These are phyloP conservation scores for Amylostereum areolatum DNA, from an alignment of 1,284 basidiomycete genomes.

Conservation along the genomic window DNA sequence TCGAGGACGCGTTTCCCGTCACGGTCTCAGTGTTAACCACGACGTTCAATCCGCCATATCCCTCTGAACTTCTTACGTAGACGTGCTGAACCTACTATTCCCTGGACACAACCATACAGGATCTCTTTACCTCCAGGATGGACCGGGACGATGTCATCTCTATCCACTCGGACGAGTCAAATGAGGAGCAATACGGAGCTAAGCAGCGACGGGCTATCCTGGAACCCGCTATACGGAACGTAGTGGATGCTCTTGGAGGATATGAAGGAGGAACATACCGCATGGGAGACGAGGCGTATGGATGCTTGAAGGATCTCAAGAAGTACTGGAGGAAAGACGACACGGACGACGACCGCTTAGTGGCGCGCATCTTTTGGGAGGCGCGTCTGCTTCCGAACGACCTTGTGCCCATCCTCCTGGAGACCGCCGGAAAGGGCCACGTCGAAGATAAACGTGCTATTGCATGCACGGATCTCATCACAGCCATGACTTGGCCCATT, in stretches of 20 bases:
- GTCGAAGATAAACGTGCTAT: conserved; percentile 83
- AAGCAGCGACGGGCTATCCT: conserved; percentile 46
- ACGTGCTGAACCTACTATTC: too few relatives aligned
- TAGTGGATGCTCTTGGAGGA: conserved; percentile 73
- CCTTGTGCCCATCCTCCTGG: conserved; percentile 78
- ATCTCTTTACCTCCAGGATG: conserved; percentile 12
- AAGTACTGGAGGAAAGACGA: conserved; percentile 94
- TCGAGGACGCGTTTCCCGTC: too few relatives aligned
- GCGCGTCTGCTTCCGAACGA: conserved; percentile 80
- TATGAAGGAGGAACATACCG: conserved; percentile 66
- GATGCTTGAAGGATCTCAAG: conserved; percentile 90
- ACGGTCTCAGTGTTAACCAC: too few relatives aligned
- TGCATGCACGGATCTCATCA: conserved; percentile 82
- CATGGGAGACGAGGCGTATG: conserved; percentile 78
- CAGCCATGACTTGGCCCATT: conserved; percentile 96
- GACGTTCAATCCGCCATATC: too few relatives aligned
- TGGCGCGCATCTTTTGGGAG: conserved; percentile 86
- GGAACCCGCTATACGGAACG: conserved; percentile 59
- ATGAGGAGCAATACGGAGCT: conserved; percentile 22
- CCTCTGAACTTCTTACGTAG: too few relatives aligned
- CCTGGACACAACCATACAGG: neutral
- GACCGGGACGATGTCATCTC: conserved; percentile 29
- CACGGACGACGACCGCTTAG: conserved; percentile 89
- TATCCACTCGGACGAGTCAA: conserved; percentile 29
- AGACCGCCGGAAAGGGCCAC: conserved; percentile 70